A percentile compares a stretch with the other conserved stretches of the same genome.
These are phyloP conservation scores for Cochlearia excelsa DNA, from an alignment of 345 rosid genomes.

Conservation along the genomic window DNA sequence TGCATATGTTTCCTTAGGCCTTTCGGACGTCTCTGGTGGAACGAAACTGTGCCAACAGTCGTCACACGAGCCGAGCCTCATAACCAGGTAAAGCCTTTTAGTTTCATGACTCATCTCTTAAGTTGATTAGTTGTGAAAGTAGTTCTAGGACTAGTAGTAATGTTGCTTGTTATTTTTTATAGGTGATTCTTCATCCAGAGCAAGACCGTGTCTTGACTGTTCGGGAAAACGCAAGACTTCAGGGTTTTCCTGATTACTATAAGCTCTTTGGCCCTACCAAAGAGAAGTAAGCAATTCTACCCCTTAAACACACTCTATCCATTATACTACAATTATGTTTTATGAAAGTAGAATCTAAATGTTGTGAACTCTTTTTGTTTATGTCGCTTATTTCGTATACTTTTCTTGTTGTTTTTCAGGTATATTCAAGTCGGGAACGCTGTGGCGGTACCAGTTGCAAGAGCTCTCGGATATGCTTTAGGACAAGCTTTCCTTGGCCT, in stretches of 20 bases:
- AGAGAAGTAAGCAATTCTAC: constrained; percentile 43
- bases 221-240: constrained; percentile 70
- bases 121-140: background rate
- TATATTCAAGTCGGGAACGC: constrained; percentile 82
- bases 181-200: constrained; percentile 63
- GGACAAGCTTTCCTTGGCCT: constrained; percentile 45
- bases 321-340: background rate
- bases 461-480: constrained; percentile 57
- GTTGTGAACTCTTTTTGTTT: too few relatives aligned
- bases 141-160: background rate
- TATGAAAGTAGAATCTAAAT: too few relatives aligned
- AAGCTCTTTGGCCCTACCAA: constrained; percentile 59
- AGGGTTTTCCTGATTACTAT: constrained; percentile 72
- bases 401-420: constrained; percentile 36
- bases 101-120: background rate
- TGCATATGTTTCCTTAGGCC: constrained; percentile 44
- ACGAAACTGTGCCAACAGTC: constrained; percentile 77
- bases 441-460: constrained; percentile 69
- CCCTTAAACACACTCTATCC: background rate
- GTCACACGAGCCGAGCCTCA: constrained; percentile 78
- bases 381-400: background rate
- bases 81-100: constrained; percentile 47
- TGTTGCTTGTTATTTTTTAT: background rate
- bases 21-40: constrained; percentile 88
- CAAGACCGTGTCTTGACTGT: constrained; percentile 65